Evolutionary conservation across 371 early-diverging fungal genomes (phyloP).

Genomic region (Lichtheimia ornata): DNA sequence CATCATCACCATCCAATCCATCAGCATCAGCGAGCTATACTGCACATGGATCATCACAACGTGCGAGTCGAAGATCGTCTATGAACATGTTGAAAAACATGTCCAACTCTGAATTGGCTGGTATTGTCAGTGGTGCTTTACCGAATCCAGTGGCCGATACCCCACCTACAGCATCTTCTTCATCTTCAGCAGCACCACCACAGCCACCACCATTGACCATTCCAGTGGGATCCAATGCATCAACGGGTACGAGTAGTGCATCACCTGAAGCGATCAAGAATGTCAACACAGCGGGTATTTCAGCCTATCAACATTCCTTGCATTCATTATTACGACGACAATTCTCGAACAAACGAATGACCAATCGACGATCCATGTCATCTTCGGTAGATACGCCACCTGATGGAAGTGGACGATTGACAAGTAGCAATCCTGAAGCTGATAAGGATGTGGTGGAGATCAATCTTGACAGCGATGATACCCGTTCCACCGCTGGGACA

Average conservation of each 20-base stretch:
- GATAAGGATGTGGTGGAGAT: conserved; percentile 33
- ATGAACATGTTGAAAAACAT: conserved; percentile 31
- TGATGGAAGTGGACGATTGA: not conserved
- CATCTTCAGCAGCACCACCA: not conserved
- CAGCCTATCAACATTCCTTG: conserved; percentile 28
- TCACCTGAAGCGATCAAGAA: conserved; percentile 4
- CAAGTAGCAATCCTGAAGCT: conserved; percentile 11
- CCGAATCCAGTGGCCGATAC: conserved; percentile 29
- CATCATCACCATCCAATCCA: conserved; percentile 3
- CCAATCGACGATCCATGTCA: conserved; percentile 9
- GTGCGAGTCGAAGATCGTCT: conserved; percentile 26
- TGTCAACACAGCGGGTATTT: conserved; percentile 5
- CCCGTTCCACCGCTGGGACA: not conserved
- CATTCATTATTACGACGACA: conserved; percentile 22
- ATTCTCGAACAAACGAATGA: conserved; percentile 20
- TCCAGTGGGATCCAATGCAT: conserved; percentile 1
- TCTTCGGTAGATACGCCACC: conserved; percentile 6
- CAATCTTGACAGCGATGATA: conserved; percentile 18
- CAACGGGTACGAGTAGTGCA: not conserved
- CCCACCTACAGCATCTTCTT: conserved; percentile 9
- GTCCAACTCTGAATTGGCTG: conserved; percentile 28
- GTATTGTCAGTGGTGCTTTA: conserved; percentile 28
- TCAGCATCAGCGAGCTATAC: conserved; percentile 3
- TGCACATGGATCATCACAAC: conserved; percentile 8
- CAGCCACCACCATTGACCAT: conserved; percentile 4